Evolutionary conservation across 306 rosid genomes (phyloP), one percentile per base, ranked within the genome.

Genomic region (Vigna hirtella): DNA sequence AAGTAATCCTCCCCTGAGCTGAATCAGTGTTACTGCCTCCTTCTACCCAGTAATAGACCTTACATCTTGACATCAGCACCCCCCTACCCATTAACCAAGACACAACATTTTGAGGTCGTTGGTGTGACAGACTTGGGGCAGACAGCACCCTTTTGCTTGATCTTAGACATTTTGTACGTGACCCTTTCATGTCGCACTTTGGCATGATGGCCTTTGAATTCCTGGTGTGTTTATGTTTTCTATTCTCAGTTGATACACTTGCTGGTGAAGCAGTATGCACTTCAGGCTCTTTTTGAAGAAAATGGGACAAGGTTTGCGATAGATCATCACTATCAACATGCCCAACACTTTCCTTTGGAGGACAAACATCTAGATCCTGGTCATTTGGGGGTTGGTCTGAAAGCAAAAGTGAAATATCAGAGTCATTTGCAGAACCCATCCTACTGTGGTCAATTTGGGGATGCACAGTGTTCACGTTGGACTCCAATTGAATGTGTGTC

Each of bases 11-110:
- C 72, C 98, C 98, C 81, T 83, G 86, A 22, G 56, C 57, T 55
- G 30, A 47, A 42, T 73, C 48, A 79, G 6, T 53, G 18, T 30
- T 16, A 17, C 24, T 77, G 64, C 77, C 79, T 67, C 80, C 80
- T 53, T 57, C 69, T 69, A 38, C 82, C 61, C 55, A 16, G 77
- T 73, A 91, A 65, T 28, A 61, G 72, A 92, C 96, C 81, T 91
- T 92, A 68, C 73, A 78, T 79, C 92, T 86, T 36, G 93, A 85
- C 66, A 79, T 72, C 51, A 92, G 81, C 42, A 59, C 50, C 13
- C 79, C 83, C 61, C 81, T 85, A 70, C 88, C 97, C 83, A 95
- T 86, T 88, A 93, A 81, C 99, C 97, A 95, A 68, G 96, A 89
- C 47, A 93, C 16, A 51, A 91, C 70, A 79, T 88, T 91, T 81